Evolutionary conservation across 441 rosid genomes (phyloP), one percentile per base, ranked within the genome.

Genomic region (Omphalea diandra): DNA sequence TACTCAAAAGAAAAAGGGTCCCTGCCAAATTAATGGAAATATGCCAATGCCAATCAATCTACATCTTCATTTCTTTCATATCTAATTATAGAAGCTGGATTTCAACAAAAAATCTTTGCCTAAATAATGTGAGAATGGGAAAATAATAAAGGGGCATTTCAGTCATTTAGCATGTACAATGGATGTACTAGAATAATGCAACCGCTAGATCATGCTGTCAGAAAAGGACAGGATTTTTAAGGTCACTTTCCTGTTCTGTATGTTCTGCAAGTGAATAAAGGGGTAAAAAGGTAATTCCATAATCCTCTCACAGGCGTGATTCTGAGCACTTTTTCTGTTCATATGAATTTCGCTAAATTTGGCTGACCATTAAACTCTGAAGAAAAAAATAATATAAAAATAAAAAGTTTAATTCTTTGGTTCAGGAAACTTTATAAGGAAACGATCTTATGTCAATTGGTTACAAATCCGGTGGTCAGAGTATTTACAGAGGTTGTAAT

Each of bases 191-290:
- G 18, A 62, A 69, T n/a, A 58, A 32, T 32, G 72, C 55, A 77
- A 71, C 72, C 63, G 78, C 9, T 68, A 72, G 47, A 47, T 5
- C 18, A 26, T 35, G 70, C 81, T 65, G 79, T 62, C 65, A 72
- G n/a, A n/a, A 62, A 72, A 29, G 29, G 79, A 33, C 67, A n/a
- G 7, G 12, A 31, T 22, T 32, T 44, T 9, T 20, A 29, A 7
- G 61, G 57, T 5, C 17, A 24, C n/a, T n/a, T n/a, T n/a, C n/a
- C n/a, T n/a, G n/a, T n/a, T n/a, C n/a, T n/a, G 14, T 17, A 5
- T 22, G 43, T 27, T 20, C 17, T 0, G 33, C 33, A 26, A 7
- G 24, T 22, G 12, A 11, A 12, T 33, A n/a, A n/a, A 4, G 15
- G 43, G 74, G 62, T 9, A 17, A 24, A 70, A 70, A 29, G 32